Percentiles rank a stretch among this genome's conserved stretches.
These are phyloP conservation scores for Apiotrichum porosum DNA, from an alignment of 1,284 basidiomycete species.

Conservation along the genomic window DNA sequence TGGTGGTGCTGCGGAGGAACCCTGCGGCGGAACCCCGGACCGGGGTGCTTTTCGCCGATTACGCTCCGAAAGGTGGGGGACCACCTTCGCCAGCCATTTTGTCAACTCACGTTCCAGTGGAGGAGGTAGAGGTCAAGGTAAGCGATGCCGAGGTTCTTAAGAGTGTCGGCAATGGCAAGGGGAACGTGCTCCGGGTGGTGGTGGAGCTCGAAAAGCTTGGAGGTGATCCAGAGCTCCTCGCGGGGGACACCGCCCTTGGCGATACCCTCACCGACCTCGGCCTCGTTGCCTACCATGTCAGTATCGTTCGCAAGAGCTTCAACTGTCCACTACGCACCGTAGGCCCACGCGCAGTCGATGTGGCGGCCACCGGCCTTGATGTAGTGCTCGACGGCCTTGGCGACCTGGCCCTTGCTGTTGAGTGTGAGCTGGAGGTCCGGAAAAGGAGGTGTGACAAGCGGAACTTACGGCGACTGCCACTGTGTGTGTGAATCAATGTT, in stretches of 20 bases:
- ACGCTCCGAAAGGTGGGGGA: too few relatives aligned
- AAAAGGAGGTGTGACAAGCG: too few relatives aligned
- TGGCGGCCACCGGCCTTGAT: conserved; percentile 31
- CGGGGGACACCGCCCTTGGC: conserved; percentile 56
- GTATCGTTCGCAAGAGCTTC: neutral
- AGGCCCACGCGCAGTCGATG: conserved; percentile 55
- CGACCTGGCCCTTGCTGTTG: conserved; percentile 46
- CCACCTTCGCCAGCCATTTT: neutral
- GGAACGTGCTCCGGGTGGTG: conserved; percentile 56
- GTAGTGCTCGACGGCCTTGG: conserved; percentile 47
- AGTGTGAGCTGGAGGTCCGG: too few relatives aligned
- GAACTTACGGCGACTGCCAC: conserved; percentile 44
- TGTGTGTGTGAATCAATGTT: conserved; percentile 17
- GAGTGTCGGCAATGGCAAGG: conserved; percentile 65
- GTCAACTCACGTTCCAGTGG: conserved; percentile 60
- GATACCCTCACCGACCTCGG: conserved; percentile 78
- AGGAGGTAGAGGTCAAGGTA: conserved; percentile 80
- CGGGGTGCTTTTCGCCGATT: too few relatives aligned
- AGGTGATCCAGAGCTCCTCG: conserved; percentile 64
- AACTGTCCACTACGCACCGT: conserved; percentile 18
- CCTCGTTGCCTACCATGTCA: conserved; percentile 59
- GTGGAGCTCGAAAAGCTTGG: conserved; percentile 65
- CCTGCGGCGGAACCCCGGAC: too few relatives aligned
- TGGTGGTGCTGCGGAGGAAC: neutral
- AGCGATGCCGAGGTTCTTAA: conserved; percentile 62